Conservation (phyloP, 83 land plant species). For the Thuja plicata region DNA sequence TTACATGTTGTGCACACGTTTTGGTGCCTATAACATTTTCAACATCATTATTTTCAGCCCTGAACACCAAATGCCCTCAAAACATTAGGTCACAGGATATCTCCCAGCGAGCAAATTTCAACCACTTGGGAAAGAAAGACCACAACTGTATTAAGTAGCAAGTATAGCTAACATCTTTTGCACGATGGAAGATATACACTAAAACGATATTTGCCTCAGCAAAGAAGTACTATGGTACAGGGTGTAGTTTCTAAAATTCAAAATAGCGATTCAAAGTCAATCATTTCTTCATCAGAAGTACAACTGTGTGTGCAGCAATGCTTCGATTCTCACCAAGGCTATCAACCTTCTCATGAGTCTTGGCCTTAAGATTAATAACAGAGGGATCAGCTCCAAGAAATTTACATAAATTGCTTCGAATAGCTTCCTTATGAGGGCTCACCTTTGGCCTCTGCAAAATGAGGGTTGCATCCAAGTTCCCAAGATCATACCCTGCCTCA, state of each 20-base stretch:
- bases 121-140: not conserved
- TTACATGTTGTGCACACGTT: not conserved
- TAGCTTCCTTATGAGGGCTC: slow-evolving; percentile 80
- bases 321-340: slow-evolving; percentile 78
- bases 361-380: slow-evolving; percentile 69
- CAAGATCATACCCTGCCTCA: slow-evolving; percentile 73
- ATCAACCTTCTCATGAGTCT: slow-evolving; percentile 78
- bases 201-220: not conserved
- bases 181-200: not conserved
- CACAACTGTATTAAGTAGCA: not conserved
- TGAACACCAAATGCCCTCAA: not conserved
- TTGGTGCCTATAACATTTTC: not conserved
- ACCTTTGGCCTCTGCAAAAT: slow-evolving; percentile 77
- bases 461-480: slow-evolving; percentile 78
- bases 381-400: slow-evolving; percentile 57
- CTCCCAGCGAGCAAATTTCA: not conserved
- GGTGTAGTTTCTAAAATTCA: not conserved
- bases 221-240: slow-evolving; percentile 2
- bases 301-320: slow-evolving; percentile 78
- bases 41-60: not conserved
- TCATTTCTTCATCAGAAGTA: slow-evolving; percentile 63
- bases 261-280: not conserved
- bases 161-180: not conserved
- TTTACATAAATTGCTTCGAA: slow-evolving; percentile 55
- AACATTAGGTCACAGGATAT: not conserved